These are phyloP conservation scores for Alternaria postmessia DNA, from an alignment of 2,329 filamentous ascomycete species.

Conservation along the genomic window DNA sequence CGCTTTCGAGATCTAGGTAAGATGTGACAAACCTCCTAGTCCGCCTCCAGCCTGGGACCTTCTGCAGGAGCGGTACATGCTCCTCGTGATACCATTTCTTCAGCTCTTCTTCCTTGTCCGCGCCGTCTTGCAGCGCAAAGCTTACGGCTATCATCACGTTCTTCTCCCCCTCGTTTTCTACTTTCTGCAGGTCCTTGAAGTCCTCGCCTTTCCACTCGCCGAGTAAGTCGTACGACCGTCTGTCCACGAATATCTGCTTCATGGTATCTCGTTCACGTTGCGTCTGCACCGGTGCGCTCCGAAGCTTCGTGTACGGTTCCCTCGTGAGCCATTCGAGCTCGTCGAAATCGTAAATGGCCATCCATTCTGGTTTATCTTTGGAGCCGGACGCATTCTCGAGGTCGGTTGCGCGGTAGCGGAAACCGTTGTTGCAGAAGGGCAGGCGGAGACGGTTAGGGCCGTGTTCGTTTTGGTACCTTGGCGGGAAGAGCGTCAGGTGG, in stretches of 20 bases:
- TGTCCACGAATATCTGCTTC: conserved; percentile 72
- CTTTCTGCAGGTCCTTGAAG: conserved; percentile 68
- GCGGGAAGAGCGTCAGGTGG: conserved; percentile 44
- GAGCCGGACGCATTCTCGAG: conserved; percentile 42
- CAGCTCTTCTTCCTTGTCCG: conserved; percentile 61
- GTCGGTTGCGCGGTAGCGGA: conserved; percentile 78
- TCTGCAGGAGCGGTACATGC: conserved; percentile 74
- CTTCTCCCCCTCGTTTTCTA: conserved; percentile 62
- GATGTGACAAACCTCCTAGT: conserved; percentile 75
- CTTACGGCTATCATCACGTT: conserved; percentile 70
- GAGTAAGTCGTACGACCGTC: conserved; percentile 74
- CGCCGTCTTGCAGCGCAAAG: conserved; percentile 65
- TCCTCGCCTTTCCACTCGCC: conserved; percentile 63
- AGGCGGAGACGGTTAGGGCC: conserved; percentile 81
- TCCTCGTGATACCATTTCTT: conserved; percentile 78
- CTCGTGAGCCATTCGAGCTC: conserved; percentile 75
- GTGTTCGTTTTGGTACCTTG: conserved; percentile 85
- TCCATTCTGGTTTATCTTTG: conserved; percentile 68
- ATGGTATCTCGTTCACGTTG: conserved; percentile 68
- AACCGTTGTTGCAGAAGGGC: conserved; percentile 76
- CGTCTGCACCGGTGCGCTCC: conserved; percentile 65
- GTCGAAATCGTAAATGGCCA: conserved; percentile 83
- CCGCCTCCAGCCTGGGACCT: conserved; percentile 80
- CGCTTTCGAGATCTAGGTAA: conserved; percentile 57
- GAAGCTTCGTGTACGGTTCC: conserved; percentile 72